Evolutionary conservation across 2,329 filamentous ascomycete species (phyloP).

Genomic region (Graphilbum fragrans): DNA sequence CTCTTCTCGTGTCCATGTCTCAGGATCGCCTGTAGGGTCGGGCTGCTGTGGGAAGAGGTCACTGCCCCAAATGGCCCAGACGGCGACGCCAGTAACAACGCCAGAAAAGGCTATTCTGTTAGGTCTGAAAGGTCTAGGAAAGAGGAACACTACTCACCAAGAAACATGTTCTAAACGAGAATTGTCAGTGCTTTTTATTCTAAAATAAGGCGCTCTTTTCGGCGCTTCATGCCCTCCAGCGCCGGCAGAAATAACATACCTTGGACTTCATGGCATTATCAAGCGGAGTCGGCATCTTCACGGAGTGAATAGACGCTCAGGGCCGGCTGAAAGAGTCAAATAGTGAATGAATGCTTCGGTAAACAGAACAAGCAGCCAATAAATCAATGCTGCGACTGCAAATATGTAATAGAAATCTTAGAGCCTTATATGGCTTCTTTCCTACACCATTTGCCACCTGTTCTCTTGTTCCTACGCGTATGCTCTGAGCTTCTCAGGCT

Average conservation of each 20-base stretch:
- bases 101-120: slow-evolving; percentile 56
- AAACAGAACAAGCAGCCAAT: no score
- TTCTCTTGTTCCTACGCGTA: not conserved
- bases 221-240: no score
- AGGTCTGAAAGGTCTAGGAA: no score
- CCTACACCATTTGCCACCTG: not conserved
- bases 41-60: slow-evolving; percentile 66
- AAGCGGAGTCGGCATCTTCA: slow-evolving; percentile 52
- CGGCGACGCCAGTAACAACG: slow-evolving; percentile 67
- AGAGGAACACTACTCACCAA: slow-evolving; percentile 37
- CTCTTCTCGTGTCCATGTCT: slow-evolving; percentile 67
- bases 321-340: no score
- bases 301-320: not conserved
- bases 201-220: no score
- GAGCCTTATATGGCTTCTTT: no score
- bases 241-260: slow-evolving; percentile 30
- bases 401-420: no score
- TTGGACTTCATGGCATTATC: slow-evolving; percentile 60
- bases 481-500: no score
- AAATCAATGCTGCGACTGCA: no score
- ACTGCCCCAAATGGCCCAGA: slow-evolving; percentile 74
- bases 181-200: no score
- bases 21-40: slow-evolving; percentile 67
- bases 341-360: no score
- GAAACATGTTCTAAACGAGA: slow-evolving; percentile 47